phyloP scores from a whole-genome alignment of 257 asterid species.

The Leonotis leonurus region DNA sequence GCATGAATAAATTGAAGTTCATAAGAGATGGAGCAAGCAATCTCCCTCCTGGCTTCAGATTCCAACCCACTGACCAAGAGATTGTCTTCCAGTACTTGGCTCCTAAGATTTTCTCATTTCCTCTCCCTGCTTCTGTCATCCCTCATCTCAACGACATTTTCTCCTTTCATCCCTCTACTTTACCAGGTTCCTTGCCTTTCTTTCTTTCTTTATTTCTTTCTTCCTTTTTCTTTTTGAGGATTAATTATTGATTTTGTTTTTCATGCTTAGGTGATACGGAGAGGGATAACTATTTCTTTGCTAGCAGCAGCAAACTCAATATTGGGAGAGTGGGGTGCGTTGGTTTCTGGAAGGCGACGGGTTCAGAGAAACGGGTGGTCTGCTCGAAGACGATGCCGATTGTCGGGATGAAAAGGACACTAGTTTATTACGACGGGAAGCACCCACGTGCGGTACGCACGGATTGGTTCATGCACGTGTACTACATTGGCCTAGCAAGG shows the following conservation, averaged over 20 bases:
- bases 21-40: constrained; percentile 42
- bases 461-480: constrained; percentile 60
- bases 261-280: constrained; percentile 45
- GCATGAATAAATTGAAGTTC: constrained; percentile 44
- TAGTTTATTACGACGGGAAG: constrained; percentile 46
- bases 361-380: constrained; percentile 39
- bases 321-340: constrained; percentile 14
- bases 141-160: constrained; percentile 47
- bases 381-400: constrained; percentile 38
- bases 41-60: constrained; percentile 73
- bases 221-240: too few species aligned
- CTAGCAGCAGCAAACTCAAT: constrained; percentile 34
- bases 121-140: constrained; percentile 63
- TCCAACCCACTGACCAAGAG: constrained; percentile 83
- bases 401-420: constrained; percentile 51
- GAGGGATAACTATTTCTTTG: constrained; percentile 51
- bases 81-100: constrained; percentile 67
- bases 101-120: constrained; percentile 48
- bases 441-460: constrained; percentile 27
- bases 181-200: constrained; percentile 40
- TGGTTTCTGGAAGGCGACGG: constrained; percentile 55
- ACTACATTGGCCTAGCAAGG: too few species aligned
- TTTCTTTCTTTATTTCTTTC: too few species aligned
- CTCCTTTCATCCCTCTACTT: constrained; percentile 40
- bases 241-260: too few species aligned